Conservation (phyloP, 148 eudicot genomes). For the Arctostaphylos glauca region DNA sequence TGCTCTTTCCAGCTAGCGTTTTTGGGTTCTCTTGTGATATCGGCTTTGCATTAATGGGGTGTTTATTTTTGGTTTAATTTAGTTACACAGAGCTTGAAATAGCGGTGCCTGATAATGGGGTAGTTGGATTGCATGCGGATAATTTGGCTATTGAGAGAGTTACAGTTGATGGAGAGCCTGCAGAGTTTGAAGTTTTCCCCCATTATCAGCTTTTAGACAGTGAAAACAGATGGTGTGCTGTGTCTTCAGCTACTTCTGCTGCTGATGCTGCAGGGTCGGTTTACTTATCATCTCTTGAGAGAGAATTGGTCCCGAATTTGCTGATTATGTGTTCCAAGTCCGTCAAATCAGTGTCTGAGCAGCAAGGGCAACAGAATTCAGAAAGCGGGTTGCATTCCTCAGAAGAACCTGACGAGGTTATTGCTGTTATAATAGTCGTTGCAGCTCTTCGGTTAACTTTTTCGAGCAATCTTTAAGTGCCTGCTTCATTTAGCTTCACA, state of each 20-base stretch:
- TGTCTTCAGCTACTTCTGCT: slow-evolving; percentile 87
- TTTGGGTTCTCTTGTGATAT: background rate
- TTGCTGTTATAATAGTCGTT: slow-evolving; percentile 12
- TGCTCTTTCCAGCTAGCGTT: background rate
- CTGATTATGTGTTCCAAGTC: slow-evolving; percentile 78
- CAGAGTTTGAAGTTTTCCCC: slow-evolving; percentile 83
- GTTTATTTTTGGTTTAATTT: slow-evolving; percentile 22
- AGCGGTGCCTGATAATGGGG: slow-evolving; percentile 78
- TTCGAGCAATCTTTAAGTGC: slow-evolving; percentile 9
- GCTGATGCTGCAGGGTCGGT: slow-evolving; percentile 96
- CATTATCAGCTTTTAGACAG: slow-evolving; percentile 74
- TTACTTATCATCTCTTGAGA: slow-evolving; percentile 77
- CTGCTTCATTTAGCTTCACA: background rate
- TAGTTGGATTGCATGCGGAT: slow-evolving; percentile 92
- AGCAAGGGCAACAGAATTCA: slow-evolving; percentile 32
- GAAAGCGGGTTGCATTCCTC: slow-evolving; percentile 57
- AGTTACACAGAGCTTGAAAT: slow-evolving; percentile 89
- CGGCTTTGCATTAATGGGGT: slow-evolving; percentile 1
- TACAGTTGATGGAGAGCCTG: slow-evolving; percentile 78
- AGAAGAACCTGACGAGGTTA: slow-evolving; percentile 71
- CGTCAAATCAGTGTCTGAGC: slow-evolving; percentile 32
- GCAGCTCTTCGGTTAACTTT: background rate
- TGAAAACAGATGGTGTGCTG: slow-evolving; percentile 90
- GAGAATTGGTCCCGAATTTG: slow-evolving; percentile 89
- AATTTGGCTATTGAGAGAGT: slow-evolving; percentile 90